phyloP scores from a whole-genome alignment of 2,329 filamentous ascomycete genomes.

The Knoxdaviesia proteae region DNA sequence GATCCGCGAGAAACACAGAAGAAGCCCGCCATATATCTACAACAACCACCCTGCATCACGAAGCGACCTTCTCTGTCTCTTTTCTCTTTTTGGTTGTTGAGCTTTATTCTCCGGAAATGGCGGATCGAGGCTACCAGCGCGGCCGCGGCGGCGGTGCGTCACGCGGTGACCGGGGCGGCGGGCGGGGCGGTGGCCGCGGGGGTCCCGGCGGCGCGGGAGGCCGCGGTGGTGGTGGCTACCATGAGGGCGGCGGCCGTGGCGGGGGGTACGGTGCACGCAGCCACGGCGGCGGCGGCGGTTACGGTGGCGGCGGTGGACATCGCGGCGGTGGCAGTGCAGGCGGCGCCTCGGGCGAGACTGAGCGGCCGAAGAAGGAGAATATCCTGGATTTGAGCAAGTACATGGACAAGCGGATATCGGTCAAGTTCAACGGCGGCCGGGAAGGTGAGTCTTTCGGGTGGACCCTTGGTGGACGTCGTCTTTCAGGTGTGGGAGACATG shows the following conservation, averaged over 20 bases:
- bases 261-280: conserved; percentile 17
- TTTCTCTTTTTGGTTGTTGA: too few species aligned
- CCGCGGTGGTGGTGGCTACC: conserved; percentile 3
- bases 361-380: conserved; percentile 93
- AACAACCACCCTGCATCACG: too few species aligned
- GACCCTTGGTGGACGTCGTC: background rate
- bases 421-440: conserved; percentile 90
- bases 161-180: too few species aligned
- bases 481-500: background rate
- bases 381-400: conserved; percentile 91
- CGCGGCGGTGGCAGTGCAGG: conserved; percentile 22
- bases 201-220: too few species aligned
- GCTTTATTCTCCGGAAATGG: too few species aligned
- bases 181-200: too few species aligned
- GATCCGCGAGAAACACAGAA: too few species aligned
- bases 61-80: too few species aligned
- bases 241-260: conserved; percentile 25
- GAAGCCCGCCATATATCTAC: too few species aligned
- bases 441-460: conserved; percentile 39
- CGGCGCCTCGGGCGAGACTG: conserved; percentile 24
- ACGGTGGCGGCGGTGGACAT: conserved; percentile 24
- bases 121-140: too few species aligned
- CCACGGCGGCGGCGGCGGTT: conserved; percentile 19
- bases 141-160: too few species aligned
- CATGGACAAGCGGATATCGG: conserved; percentile 85